Conservation (phyloP, 2,329 filamentous ascomycete genomes). For the Hypoxylon sp. region DNA sequence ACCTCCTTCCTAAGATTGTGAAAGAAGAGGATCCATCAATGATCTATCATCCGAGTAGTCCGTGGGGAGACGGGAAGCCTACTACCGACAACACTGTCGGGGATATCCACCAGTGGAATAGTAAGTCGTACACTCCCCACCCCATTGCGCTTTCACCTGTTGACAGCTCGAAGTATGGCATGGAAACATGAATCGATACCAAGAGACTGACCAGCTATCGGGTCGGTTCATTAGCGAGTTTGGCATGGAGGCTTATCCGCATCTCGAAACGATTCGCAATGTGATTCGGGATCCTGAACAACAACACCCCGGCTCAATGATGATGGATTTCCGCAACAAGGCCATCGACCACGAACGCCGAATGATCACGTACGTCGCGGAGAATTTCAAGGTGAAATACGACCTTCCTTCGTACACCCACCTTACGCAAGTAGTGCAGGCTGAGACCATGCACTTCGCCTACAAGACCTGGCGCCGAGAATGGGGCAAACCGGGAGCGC, state of each 20-base stretch:
- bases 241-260: slow-evolving; percentile 82
- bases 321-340: slow-evolving; percentile 85
- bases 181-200: slow-evolving; percentile 78
- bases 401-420: slow-evolving; percentile 61
- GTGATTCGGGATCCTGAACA: slow-evolving; percentile 66
- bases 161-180: slow-evolving; percentile 69
- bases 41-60: slow-evolving; percentile 77
- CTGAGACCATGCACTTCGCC: slow-evolving; percentile 60
- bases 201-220: slow-evolving; percentile 74
- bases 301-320: slow-evolving; percentile 71
- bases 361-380: slow-evolving; percentile 77
- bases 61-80: slow-evolving; percentile 73
- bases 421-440: slow-evolving; percentile 62
- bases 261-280: slow-evolving; percentile 72
- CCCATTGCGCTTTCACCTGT: not conserved
- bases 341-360: slow-evolving; percentile 78
- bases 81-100: slow-evolving; percentile 75
- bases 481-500: slow-evolving; percentile 66
- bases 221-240: slow-evolving; percentile 85
- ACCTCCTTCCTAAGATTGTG: slow-evolving; percentile 72
- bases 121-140: slow-evolving; percentile 35
- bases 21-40: slow-evolving; percentile 68
- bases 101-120: slow-evolving; percentile 84
- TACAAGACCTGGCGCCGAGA: slow-evolving; percentile 68
- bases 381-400: slow-evolving; percentile 70